These are phyloP conservation scores for Xenosphaeropsis pyriputrescens DNA, from an alignment of 2,329 filamentous ascomycete genomes.

Conservation along the genomic window DNA sequence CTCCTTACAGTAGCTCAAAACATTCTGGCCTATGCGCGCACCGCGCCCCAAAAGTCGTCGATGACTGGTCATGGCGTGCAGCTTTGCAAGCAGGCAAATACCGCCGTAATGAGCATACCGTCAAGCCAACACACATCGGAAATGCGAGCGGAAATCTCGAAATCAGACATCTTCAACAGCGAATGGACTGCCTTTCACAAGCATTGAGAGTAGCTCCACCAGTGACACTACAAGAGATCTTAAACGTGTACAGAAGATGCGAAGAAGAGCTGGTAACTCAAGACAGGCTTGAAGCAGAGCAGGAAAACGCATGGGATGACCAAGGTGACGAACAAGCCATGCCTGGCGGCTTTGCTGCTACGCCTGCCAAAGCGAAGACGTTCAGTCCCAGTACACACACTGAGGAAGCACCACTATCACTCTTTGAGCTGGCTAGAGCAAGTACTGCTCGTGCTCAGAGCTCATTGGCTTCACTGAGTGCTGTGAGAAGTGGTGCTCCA, in stretches of 20 bases:
- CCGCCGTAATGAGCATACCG: slow-evolving; percentile 36
- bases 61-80: slow-evolving; percentile 66
- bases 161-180: slow-evolving; percentile 63
- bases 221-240: slow-evolving; percentile 55
- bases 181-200: slow-evolving; percentile 65
- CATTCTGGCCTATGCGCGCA: slow-evolving; percentile 11
- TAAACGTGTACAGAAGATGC: slow-evolving; percentile 61
- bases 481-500: neutral
- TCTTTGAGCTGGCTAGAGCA: slow-evolving; percentile 49
- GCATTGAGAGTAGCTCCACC: slow-evolving; percentile 62
- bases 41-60: slow-evolving; percentile 18
- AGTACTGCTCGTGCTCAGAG: slow-evolving; percentile 42
- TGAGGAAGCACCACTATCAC: slow-evolving; percentile 48
- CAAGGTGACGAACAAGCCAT: slow-evolving; percentile 42
- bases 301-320: slow-evolving; percentile 58
- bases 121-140: slow-evolving; percentile 42
- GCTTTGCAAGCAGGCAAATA: slow-evolving; percentile 69
- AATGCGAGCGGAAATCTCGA: slow-evolving; percentile 43
- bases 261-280: slow-evolving; percentile 62
- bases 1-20: slow-evolving; percentile 7
- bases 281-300: slow-evolving; percentile 49
- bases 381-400: slow-evolving; percentile 19
- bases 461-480: slow-evolving; percentile 28
- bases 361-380: slow-evolving; percentile 1
- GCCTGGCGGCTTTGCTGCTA: slow-evolving; percentile 34